These are phyloP conservation scores for Solanum lycopersicoides DNA, from an alignment of 257 asterid genomes.

Conservation along the genomic window DNA sequence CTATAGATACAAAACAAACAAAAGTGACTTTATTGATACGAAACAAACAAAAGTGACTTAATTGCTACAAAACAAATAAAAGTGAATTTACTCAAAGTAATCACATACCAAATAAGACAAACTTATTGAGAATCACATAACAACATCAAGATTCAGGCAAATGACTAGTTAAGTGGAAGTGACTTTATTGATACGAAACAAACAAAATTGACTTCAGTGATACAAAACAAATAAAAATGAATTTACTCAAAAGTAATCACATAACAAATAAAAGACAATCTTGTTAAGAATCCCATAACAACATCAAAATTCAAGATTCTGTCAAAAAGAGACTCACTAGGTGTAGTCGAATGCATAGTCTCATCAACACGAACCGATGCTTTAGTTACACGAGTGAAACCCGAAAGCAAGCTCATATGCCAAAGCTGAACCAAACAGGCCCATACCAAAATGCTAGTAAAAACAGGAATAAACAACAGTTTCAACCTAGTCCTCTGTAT, in stretches of 20 bases:
- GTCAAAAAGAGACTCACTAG: constrained; percentile 38
- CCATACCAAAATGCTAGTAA: constrained; percentile 80
- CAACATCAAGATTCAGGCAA: background rate
- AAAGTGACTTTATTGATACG: background rate
- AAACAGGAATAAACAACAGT: constrained; percentile 80
- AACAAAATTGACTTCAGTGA: background rate
- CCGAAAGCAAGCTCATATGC: constrained; percentile 54
- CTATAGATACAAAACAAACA: background rate
- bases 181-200: background rate
- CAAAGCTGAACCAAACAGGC: constrained; percentile 88
- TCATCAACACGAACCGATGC: background rate
- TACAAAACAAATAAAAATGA: background rate
- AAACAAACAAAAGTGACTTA: background rate
- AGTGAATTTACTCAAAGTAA: background rate
- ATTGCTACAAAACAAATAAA: background rate
- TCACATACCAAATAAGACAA: background rate
- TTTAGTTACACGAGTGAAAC: constrained; percentile 12
- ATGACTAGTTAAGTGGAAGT: background rate
- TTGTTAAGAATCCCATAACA: background rate
- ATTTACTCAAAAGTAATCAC: background rate
- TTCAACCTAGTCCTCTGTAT: constrained; percentile 60
- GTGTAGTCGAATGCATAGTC: constrained; percentile 30
- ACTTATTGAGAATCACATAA: background rate
- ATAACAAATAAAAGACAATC: background rate
- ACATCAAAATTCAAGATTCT: background rate